Evolutionary conservation across 2,329 filamentous ascomycete species (phyloP).

Genomic region (Aureobasidium subglaciale): DNA sequence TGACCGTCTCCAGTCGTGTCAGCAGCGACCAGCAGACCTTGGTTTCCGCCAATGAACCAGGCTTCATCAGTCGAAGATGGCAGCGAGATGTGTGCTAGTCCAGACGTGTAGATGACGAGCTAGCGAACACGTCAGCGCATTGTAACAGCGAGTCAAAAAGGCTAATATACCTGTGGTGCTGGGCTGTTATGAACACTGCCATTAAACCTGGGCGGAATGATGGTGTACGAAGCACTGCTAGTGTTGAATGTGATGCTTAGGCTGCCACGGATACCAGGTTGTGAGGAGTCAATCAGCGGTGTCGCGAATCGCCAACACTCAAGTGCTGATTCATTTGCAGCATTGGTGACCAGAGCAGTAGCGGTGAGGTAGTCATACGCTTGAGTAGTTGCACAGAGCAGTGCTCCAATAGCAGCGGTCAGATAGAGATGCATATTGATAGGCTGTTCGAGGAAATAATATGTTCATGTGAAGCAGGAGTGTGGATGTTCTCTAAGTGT

Average conservation of each 20-base stretch:
- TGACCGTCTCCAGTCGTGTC: constrained; percentile 29
- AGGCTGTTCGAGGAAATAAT: neutral
- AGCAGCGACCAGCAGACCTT: constrained; percentile 27
- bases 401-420: neutral
- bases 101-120: constrained; percentile 29
- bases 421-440: constrained; percentile 4
- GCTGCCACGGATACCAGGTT: constrained; percentile 25
- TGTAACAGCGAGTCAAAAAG: neutral
- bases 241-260: constrained; percentile 22
- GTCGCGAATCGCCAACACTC: constrained; percentile 30
- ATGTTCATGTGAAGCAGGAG: neutral
- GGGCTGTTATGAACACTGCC: constrained; percentile 31
- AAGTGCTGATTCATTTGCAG: constrained; percentile 26
- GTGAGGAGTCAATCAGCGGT: constrained; percentile 24
- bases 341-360: constrained; percentile 29
- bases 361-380: constrained; percentile 23
- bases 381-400: neutral
- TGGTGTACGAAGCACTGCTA: constrained; percentile 25
- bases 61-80: constrained; percentile 21
- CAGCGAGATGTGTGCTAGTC: constrained; percentile 28
- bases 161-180: constrained; percentile 23
- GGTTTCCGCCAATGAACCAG: constrained; percentile 29
- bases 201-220: constrained; percentile 29
- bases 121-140: constrained; percentile 8
- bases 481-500: neutral